Evolutionary conservation across 139 green algal species (phyloP).

Genomic region (Micromonas commoda): DNA sequence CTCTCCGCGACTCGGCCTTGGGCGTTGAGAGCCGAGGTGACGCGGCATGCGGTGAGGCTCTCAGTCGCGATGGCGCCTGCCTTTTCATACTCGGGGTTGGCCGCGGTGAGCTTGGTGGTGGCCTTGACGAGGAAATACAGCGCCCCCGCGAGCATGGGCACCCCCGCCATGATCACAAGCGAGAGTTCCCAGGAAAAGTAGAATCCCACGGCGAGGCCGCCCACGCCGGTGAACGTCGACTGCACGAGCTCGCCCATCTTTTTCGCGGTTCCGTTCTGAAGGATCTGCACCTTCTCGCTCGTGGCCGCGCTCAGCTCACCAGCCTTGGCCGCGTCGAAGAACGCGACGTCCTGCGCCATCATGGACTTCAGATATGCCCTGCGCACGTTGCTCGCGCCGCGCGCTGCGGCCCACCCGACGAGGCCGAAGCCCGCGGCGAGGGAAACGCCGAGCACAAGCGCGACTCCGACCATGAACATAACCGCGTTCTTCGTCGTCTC

Average conservation of each 20-base stretch:
- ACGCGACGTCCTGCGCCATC: constrained; percentile 74
- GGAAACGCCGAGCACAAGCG: not conserved
- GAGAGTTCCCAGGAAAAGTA: constrained; percentile 64
- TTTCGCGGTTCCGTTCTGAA: constrained; percentile 22
- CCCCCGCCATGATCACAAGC: constrained; percentile 56
- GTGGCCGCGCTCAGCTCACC: constrained; percentile 29
- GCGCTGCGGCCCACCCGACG: not conserved
- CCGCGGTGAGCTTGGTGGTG: not conserved
- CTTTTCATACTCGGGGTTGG: constrained; percentile 4
- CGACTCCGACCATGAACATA: constrained; percentile 11
- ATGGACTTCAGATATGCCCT: constrained; percentile 51
- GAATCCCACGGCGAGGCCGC: constrained; percentile 51
- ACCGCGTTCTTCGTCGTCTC: not conserved
- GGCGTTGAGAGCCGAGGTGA: not conserved
- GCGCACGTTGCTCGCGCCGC: constrained; percentile 1
- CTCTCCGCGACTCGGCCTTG: not conserved
- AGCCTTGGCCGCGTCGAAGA: constrained; percentile 67
- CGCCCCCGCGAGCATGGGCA: constrained; percentile 56
- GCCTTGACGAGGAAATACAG: constrained; percentile 13
- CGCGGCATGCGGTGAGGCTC: not conserved
- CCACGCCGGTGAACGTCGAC: constrained; percentile 48
- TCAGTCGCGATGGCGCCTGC: constrained; percentile 22
- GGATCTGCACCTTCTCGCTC: constrained; percentile 2
- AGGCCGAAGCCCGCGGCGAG: not conserved
- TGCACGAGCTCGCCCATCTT: constrained; percentile 50